Percentiles rank a stretch among this genome's conserved stretches.
phyloP scores from a whole-genome alignment of 306 rosid genomes.

The Trichosanthes cucumerina region DNA sequence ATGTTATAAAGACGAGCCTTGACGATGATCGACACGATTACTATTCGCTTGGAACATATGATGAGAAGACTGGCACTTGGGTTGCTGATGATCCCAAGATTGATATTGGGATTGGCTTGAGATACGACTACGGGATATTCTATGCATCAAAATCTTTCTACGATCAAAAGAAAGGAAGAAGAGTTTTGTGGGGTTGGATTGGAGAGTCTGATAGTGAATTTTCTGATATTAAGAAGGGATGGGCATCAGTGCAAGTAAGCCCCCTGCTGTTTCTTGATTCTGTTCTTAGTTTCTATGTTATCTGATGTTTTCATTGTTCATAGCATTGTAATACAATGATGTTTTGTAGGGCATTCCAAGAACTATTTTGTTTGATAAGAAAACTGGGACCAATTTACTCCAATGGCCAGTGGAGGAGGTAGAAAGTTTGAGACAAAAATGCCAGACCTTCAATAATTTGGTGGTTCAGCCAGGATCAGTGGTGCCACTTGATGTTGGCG shows the following conservation, averaged over 20 bases:
- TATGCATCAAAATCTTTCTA: slow-evolving; percentile 80
- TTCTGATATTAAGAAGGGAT: slow-evolving; percentile 56
- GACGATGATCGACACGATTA: slow-evolving; percentile 72
- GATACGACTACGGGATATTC: slow-evolving; percentile 71
- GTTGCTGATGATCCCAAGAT: slow-evolving; percentile 35
- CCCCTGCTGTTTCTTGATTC: neutral
- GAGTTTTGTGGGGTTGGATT: slow-evolving; percentile 95
- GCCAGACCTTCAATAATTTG: slow-evolving; percentile 30
- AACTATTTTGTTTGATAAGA: slow-evolving; percentile 49
- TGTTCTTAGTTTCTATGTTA: neutral
- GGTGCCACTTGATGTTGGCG: slow-evolving; percentile 39
- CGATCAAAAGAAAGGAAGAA: slow-evolving; percentile 42
- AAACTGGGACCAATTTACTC: slow-evolving; percentile 56
- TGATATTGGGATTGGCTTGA: slow-evolving; percentile 66
- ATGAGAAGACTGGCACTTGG: slow-evolving; percentile 46
- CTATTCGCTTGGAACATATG: slow-evolving; percentile 61
- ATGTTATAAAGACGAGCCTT: slow-evolving; percentile 67
- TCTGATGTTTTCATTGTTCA: neutral
- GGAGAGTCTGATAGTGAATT: slow-evolving; percentile 74
- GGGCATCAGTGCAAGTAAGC: slow-evolving; percentile 79
- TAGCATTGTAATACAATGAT: neutral
- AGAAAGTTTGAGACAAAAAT: slow-evolving; percentile 52
- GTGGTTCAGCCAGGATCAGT: slow-evolving; percentile 49
- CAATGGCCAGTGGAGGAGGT: slow-evolving; percentile 85
- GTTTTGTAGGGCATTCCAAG: slow-evolving; percentile 59